A percentile compares a stretch with the other conserved stretches of the same genome.
phyloP scores from a whole-genome alignment of 768 basidiomycete genomes.

The Candolleomyces eurysporus region DNA sequence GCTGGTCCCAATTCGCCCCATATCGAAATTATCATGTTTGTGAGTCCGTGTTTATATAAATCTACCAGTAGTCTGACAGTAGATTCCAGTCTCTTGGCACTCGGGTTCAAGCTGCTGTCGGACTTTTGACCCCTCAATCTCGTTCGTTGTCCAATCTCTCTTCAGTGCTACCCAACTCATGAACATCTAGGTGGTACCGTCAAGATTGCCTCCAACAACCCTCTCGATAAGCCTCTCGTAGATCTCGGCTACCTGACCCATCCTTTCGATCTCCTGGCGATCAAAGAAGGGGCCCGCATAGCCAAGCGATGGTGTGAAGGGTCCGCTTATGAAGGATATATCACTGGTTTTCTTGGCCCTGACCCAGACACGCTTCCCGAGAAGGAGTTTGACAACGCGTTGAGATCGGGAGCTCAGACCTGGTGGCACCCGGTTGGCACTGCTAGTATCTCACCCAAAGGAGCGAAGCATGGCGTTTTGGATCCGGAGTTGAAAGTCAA shows the following conservation, averaged over 20 bases:
- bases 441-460: constrained; percentile 23
- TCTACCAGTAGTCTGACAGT: constrained; percentile 8
- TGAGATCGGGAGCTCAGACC: not conserved
- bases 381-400: not conserved
- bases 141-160: not conserved
- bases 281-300: too few relatives aligned
- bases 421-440: constrained; percentile 24
- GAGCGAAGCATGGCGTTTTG: constrained; percentile 25
- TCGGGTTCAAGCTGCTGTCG: not conserved
- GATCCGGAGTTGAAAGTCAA: constrained; percentile 30
- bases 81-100: not conserved
- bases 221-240: too few relatives aligned
- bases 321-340: not conserved
- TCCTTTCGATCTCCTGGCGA: too few relatives aligned
- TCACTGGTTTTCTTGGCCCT: not conserved
- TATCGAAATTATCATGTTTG: constrained; percentile 11
- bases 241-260: too few relatives aligned
- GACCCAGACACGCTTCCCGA: not conserved
- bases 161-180: constrained; percentile 11
- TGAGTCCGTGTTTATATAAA: constrained; percentile 3
- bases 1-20: constrained; percentile 15
- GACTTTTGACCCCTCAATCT: not conserved
- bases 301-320: not conserved
- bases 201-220: constrained; percentile 4
- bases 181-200: constrained; percentile 13